A percentile compares a stretch with the other conserved stretches of the same genome.
phyloP scores from a whole-genome alignment of 2,329 filamentous ascomycete species.

The Diaporthe sp. region DNA sequence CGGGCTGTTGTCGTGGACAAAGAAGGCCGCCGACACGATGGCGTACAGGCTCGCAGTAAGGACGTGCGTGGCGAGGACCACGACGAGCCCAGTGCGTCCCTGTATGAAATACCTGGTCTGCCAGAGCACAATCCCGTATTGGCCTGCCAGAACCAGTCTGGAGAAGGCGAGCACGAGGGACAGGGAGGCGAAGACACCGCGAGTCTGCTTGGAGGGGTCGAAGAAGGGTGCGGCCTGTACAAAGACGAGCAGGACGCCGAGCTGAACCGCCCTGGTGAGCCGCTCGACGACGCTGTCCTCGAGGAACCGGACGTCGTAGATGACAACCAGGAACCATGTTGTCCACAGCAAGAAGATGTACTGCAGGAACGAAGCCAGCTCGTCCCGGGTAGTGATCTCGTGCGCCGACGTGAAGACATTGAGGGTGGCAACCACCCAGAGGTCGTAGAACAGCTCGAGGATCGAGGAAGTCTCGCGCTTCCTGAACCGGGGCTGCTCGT shows the following conservation, averaged over 20 bases:
- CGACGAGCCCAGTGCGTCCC: constrained; percentile 4
- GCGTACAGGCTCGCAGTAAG: constrained; percentile 4
- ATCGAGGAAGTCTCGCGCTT: constrained; percentile 19
- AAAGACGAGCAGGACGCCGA: constrained; percentile 5
- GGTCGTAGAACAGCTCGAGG: constrained; percentile 20
- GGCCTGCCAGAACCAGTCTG: constrained; percentile 23
- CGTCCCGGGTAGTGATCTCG: constrained; percentile 12
- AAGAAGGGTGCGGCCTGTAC: constrained; percentile 17
- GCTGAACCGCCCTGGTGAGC: constrained; percentile 16
- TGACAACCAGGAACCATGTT: constrained; percentile 18
- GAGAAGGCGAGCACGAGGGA: not conserved
- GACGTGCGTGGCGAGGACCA: not conserved
- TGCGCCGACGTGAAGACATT: constrained; percentile 21
- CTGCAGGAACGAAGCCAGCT: constrained; percentile 22
- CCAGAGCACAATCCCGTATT: constrained; percentile 22
- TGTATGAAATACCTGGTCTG: constrained; percentile 10
- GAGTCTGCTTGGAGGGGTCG: not conserved
- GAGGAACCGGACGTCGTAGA: constrained; percentile 16
- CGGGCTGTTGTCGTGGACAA: constrained; percentile 8
- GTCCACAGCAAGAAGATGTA: constrained; percentile 21
- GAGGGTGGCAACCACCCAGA: constrained; percentile 20
- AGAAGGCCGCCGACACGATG: constrained; percentile 16
- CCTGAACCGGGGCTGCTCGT: constrained; percentile 21
- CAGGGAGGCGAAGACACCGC: constrained; percentile 20
- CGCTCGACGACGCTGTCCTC: constrained; percentile 25